These are phyloP conservation scores for Solanum bukasovii DNA, from an alignment of 257 asterid species.

Conservation along the genomic window DNA sequence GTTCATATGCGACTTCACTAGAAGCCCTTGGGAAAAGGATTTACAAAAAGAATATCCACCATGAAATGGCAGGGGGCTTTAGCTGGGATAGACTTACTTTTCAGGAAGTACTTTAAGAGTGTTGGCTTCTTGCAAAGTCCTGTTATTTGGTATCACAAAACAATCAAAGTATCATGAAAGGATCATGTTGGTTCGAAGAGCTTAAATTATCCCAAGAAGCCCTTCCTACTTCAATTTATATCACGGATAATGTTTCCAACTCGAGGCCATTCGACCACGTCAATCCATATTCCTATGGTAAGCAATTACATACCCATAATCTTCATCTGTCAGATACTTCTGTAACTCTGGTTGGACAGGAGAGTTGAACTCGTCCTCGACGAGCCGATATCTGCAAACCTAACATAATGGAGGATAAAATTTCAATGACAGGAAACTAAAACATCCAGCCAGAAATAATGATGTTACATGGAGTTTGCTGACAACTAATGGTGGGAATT, in stretches of 20 bases:
- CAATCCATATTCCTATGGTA: neutral
- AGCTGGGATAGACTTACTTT: conserved; percentile 8
- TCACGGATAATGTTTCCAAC: neutral
- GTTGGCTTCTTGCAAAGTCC: conserved; percentile 10
- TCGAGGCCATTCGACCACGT: neutral
- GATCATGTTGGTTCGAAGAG: neutral
- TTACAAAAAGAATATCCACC: neutral
- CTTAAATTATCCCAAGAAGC: neutral
- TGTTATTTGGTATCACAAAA: conserved; percentile 8
- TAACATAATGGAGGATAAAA: conserved; percentile 9
- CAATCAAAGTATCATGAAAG: conserved; percentile 7
- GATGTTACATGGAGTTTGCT: neutral
- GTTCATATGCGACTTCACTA: neutral
- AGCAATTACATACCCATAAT: conserved; percentile 46
- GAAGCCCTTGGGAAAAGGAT: neutral
- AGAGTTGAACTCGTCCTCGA: conserved; percentile 79
- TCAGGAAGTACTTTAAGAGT: conserved; percentile 12
- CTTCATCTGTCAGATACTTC: conserved; percentile 78
- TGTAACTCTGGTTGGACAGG: conserved; percentile 74
- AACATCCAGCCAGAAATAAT: neutral
- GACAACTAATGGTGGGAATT: neutral
- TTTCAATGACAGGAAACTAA: neutral
- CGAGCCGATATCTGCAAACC: conserved; percentile 81
- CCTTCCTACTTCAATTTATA: conserved; percentile 3
- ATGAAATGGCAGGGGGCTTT: neutral